Base-by-base conservation (phyloP, 805 yeast genomes). In the Clavispora fructus region DNA sequence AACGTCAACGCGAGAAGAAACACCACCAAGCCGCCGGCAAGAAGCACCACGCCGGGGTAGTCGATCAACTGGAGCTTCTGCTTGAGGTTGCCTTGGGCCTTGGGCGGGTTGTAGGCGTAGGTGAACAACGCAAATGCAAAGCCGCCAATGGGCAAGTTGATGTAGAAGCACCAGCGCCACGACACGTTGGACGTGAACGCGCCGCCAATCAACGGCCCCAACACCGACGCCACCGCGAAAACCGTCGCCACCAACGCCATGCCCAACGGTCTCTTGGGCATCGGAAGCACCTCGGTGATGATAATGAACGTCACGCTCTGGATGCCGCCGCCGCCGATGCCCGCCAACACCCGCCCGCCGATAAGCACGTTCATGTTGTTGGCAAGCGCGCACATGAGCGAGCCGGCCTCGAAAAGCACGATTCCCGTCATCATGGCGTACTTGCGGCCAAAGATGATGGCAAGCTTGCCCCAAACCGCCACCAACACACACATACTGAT, bases 271-370 rank as follows among this genome's bases (percentile, higher is more conserved):
- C 64, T 47, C 44, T 42, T 61, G 41, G 64, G 52, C 23, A 68
- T 65, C 1, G 64, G 62, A 7, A 65, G 58, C 10, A 65, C 53
- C 48, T 68, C 73, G 16, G 65, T 50, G 23, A 64, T 51, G 33
- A 68, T 57, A 40, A 67, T 59, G 42, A 61, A 63, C 0, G 55
- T 53, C 44, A 65, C 44, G 1, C 61, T 47, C 48, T 62, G 69
- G 29, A 68, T 59, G 19, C 71, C 69, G 17, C 68, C 68, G 13
- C 64, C 73, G 12, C 73, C 73, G 25, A 67, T 50, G 41, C 73
- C 73, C 3, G 64, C 68, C 35, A 68, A 50, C 3, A 63, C 71
- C 54, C 73, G 54, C 6, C 74, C 74, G 5, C 75, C 74, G 49
- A 70, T 70, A 26, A 70, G 57, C n/a, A 60, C 57, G 49, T 67